Conservation (phyloP, 1,139 yeast species). For the Kodamaea derodonti region DNA sequence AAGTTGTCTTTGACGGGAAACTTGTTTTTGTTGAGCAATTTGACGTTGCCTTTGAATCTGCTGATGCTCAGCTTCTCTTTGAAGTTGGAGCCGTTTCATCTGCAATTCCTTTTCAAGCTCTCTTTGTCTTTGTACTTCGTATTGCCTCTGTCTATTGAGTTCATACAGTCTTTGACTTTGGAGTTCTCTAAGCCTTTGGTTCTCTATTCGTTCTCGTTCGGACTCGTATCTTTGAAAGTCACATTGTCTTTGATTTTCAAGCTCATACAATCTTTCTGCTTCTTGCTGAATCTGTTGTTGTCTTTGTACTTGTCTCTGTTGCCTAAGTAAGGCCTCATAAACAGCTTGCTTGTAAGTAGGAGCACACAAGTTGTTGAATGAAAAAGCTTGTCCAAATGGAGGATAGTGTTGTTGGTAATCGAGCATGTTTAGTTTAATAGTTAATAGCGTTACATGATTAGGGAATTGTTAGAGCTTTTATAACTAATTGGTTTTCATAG, state of each 20-base stretch:
- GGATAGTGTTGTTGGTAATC: constrained; percentile 5
- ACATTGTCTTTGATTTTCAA: too few species aligned
- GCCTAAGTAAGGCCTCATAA: not conserved
- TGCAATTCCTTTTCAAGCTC: constrained; percentile 1
- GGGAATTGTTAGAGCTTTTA: not conserved
- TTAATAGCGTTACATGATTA: not conserved
- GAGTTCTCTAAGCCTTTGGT: too few species aligned
- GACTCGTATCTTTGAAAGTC: too few species aligned
- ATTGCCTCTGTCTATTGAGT: too few species aligned
- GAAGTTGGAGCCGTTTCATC: constrained; percentile 2
- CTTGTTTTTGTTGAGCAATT: constrained; percentile 2
- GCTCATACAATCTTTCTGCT: constrained; percentile 1
- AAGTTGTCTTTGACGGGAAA: constrained; percentile 1
- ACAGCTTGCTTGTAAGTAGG: not conserved
- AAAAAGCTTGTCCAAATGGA: constrained; percentile 3
- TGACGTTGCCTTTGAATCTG: constrained; percentile 1
- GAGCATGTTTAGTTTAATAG: constrained; percentile 4
- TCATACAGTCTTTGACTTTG: too few species aligned
- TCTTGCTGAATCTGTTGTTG: constrained; percentile 1
- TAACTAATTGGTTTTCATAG: not conserved
- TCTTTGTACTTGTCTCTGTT: not conserved
- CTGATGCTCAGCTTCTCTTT: not conserved
- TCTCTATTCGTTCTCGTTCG: too few species aligned
- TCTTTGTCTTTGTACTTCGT: constrained; percentile 1
- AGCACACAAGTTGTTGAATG: constrained; percentile 2